These are phyloP conservation scores for Cucurbita ficifolia DNA, from an alignment of 306 rosid species.

Conservation along the genomic window DNA sequence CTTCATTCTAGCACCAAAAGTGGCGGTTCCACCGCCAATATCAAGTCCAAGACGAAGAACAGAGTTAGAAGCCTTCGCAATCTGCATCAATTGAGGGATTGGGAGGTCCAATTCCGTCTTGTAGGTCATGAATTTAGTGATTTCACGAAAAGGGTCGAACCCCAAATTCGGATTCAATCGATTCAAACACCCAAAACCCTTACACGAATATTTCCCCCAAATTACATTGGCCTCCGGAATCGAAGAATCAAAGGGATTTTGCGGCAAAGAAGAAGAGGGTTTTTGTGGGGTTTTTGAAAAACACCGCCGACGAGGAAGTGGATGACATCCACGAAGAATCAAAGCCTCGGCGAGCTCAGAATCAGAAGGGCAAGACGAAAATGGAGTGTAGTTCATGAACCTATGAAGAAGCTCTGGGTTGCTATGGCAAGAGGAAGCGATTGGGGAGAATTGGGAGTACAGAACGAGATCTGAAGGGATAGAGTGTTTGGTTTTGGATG, in stretches of 20 bases:
- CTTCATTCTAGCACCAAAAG: slow-evolving; percentile 82
- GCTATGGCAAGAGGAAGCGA: slow-evolving; percentile 69
- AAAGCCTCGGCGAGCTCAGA: slow-evolving; percentile 53
- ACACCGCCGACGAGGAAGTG: slow-evolving; percentile 95
- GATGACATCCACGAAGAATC: slow-evolving; percentile 82
- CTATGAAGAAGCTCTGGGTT: slow-evolving; percentile 68
- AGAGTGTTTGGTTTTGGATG: slow-evolving; percentile 8
- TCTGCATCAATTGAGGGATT: slow-evolving; percentile 51
- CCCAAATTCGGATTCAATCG: slow-evolving; percentile 45
- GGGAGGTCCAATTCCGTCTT: slow-evolving; percentile 73
- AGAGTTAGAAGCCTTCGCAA: slow-evolving; percentile 46
- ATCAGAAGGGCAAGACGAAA: slow-evolving; percentile 58
- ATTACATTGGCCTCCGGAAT: slow-evolving; percentile 43
- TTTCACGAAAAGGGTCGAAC: slow-evolving; percentile 34
- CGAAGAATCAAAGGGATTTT: slow-evolving; percentile 35
- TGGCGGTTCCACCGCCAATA: slow-evolving; percentile 76
- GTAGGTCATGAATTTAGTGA: slow-evolving; percentile 24
- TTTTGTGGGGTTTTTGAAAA: slow-evolving; percentile 58
- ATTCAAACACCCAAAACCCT: slow-evolving; percentile 52
- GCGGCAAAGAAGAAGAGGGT: slow-evolving; percentile 38
- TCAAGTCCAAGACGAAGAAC: slow-evolving; percentile 68
- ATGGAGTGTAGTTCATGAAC: slow-evolving; percentile 69
- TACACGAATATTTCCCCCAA: slow-evolving; percentile 65
- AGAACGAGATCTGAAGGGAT: slow-evolving; percentile 68
- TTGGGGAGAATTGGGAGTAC: slow-evolving; percentile 57